A percentile compares a stretch with the other conserved stretches of the same genome.
Conservation (phyloP, 805 yeast species). For the Kodamaea nitidulidarum region DNA sequence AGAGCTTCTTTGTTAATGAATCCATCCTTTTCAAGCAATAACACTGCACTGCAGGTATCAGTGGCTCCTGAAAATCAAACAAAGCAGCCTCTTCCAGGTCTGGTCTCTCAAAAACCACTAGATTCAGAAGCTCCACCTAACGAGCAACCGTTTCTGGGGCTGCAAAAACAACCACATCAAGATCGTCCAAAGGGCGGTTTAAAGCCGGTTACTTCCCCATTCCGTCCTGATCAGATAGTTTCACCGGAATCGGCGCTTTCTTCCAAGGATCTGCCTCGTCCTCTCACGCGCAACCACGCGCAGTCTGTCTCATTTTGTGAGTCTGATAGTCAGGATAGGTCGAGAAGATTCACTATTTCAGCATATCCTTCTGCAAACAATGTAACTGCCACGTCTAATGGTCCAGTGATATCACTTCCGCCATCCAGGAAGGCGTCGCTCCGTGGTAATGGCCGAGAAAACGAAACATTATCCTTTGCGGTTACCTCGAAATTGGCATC, state of each 20-base stretch:
- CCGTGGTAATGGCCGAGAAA: constrained; percentile 6
- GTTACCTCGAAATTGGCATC: constrained; percentile 8
- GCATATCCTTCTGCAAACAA: constrained; percentile 40
- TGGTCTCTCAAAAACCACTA: no score
- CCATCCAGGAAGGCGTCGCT: constrained; percentile 14
- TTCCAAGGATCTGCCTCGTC: not conserved
- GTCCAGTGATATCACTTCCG: constrained; percentile 5
- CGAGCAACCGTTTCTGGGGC: constrained; percentile 19
- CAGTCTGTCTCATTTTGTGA: constrained; percentile 34
- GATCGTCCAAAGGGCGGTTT: constrained; percentile 43
- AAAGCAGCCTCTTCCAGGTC: no score
- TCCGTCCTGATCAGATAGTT: not conserved
- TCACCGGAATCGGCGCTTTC: not conserved
- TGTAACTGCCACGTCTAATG: constrained; percentile 9
- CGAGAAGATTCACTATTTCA: constrained; percentile 39
- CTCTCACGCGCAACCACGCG: constrained; percentile 4
- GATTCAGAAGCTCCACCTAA: not conserved
- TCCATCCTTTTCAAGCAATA: not conserved
- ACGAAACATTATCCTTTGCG: constrained; percentile 12
- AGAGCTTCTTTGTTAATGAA: not conserved
- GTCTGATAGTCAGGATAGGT: constrained; percentile 23
- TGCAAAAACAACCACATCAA: constrained; percentile 21
- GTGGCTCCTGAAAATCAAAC: not conserved
- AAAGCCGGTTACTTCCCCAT: constrained; percentile 7
- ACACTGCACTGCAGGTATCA: not conserved